These are phyloP conservation scores for Trametes gibbosa DNA, from an alignment of 768 basidiomycete species.

Conservation along the genomic window DNA sequence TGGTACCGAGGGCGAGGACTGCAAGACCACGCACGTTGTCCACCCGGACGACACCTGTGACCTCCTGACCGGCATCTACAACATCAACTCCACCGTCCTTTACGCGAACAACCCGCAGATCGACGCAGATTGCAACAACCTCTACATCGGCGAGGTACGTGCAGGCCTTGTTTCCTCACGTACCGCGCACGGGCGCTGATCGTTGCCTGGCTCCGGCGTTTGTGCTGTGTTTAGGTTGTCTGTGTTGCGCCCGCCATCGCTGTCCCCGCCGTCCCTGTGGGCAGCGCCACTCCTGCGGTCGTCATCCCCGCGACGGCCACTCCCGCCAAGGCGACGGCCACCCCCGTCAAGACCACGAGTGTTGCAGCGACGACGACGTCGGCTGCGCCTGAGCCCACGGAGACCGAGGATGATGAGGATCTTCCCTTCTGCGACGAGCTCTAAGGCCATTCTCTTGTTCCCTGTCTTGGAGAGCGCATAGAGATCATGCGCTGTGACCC, in stretches of 20 bases:
- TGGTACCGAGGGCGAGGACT: constrained; percentile 58
- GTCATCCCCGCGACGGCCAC: constrained; percentile 25
- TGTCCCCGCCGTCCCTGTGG: constrained; percentile 43
- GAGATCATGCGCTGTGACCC: neutral
- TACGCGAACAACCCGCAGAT: constrained; percentile 76
- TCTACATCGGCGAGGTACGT: constrained; percentile 75
- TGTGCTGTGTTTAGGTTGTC: constrained; percentile 42
- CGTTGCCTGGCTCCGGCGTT: neutral
- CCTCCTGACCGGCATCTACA: constrained; percentile 35
- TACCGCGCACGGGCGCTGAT: neutral
- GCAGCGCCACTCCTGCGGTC: constrained; percentile 22
- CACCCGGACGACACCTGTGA: constrained; percentile 56
- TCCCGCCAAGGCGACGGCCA: constrained; percentile 24
- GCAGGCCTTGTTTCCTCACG: neutral
- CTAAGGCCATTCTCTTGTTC: constrained; percentile 18
- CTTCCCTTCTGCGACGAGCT: constrained; percentile 55
- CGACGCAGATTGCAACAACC: constrained; percentile 51
- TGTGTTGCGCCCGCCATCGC: constrained; percentile 43
- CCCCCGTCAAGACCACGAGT: constrained; percentile 20
- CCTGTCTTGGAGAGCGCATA: neutral
- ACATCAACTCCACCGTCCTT: constrained; percentile 54
- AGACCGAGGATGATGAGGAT: constrained; percentile 38
- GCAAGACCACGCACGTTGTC: constrained; percentile 58
- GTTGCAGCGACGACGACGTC: constrained; percentile 3
- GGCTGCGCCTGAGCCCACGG: constrained; percentile 17